Evolutionary conservation across 2,329 filamentous ascomycete genomes (phyloP), one percentile per base, ranked within the genome.

Genomic region (Beauveria brongniartii): DNA sequence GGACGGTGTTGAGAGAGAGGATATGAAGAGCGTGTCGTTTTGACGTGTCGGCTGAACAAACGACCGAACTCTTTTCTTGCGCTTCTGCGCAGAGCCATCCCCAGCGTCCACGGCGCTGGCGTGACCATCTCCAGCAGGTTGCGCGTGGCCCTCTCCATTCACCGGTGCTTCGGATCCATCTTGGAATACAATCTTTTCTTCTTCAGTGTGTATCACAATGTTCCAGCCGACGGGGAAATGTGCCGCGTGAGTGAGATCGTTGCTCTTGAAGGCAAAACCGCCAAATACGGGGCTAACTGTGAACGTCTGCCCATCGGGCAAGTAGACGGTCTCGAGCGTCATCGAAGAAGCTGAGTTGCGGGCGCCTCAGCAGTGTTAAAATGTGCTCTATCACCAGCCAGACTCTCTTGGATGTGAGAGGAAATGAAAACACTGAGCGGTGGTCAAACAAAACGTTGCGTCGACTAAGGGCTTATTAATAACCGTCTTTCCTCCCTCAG

Each of bases 181-280:
- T 3, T 34, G n/a, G 6, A 62, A 62, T 5, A 59, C 48, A 48
- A 6, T 47, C 30, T 44, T 44, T 12, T 67, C 70, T 61, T 80
- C 73, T 40, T 89, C 86, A 1, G 88, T 91, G 68, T 92, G 88
- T 43, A 97, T 80, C 34, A 93, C 88, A 55, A 96, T 87, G 2
- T 90, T 95, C 93, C 93, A 97, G 37, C 92, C 92, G 6, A 90
- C 83, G 0, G 92, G 92, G 63, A 91, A 92, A 4, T 87, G 82
- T 56, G 86, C 86, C 67, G 83, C 82, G 68, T 88, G 84, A 28
- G 81, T 78, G 64, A 90, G 77, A 64, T 94, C 88, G 70, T 91
- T 88, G 61, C 87, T 84, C 72, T 92, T 94, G 85, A 97, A 97
- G 68, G 88, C 90, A 61, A 94, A 81, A 37, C 93, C 93, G n/a